Conservation (phyloP, 1,139 yeast species). For the Blastobotrys aristatus region DNA sequence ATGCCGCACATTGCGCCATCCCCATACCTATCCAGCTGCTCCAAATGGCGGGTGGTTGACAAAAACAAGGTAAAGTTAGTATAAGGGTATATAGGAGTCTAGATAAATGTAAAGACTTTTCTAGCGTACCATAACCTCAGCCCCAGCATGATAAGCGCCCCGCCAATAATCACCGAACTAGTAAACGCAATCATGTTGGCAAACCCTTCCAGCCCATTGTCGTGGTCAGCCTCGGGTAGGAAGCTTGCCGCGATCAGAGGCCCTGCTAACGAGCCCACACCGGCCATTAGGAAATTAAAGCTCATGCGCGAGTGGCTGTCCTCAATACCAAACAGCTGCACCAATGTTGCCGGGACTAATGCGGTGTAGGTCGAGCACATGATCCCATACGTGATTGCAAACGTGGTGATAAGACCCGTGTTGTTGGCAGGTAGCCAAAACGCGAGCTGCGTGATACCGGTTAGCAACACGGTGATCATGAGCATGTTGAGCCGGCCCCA, state of each 20-base stretch:
- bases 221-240: constrained; percentile 12
- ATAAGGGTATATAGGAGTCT: no score
- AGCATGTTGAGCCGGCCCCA: constrained; percentile 12
- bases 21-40: neutral
- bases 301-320: constrained; percentile 42
- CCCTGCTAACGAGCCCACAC: constrained; percentile 42
- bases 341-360: constrained; percentile 34
- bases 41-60: neutral
- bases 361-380: constrained; percentile 38
- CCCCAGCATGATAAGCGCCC: constrained; percentile 15
- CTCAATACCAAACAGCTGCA: constrained; percentile 45
- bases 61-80: neutral
- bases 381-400: constrained; percentile 43
- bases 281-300: constrained; percentile 51
- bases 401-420: constrained; percentile 32
- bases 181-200: constrained; percentile 2
- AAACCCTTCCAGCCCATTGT: constrained; percentile 2
- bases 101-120: constrained; percentile 24
- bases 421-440: constrained; percentile 24
- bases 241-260: constrained; percentile 47
- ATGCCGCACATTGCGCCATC: neutral
- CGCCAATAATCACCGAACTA: constrained; percentile 12
- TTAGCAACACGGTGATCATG: constrained; percentile 3
- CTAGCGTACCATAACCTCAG: constrained; percentile 19
- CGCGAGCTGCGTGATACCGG: constrained; percentile 10